These are phyloP conservation scores for Citrus cavaleriei DNA, from an alignment of 345 rosid genomes.

Conservation along the genomic window DNA sequence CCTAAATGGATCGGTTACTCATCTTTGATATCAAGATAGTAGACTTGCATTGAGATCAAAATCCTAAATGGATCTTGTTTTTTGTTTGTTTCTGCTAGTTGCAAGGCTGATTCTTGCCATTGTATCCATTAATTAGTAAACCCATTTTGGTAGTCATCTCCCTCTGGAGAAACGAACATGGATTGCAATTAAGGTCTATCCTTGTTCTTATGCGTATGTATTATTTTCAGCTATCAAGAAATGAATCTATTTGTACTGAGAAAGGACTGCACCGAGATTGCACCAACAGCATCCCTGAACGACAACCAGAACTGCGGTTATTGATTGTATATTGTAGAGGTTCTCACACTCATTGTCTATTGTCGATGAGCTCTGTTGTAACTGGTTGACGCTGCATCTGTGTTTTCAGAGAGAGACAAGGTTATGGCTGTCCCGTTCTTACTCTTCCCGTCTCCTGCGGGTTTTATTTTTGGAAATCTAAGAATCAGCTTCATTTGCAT, in stretches of 20 bases:
- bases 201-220: constrained; percentile 9
- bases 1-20: constrained; percentile 54
- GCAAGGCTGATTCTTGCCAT: not conserved
- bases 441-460: not conserved
- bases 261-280: not conserved
- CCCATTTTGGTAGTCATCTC: not conserved
- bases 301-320: too few relatives aligned
- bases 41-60: constrained; percentile 60
- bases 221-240: not conserved
- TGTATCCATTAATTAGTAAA: not conserved
- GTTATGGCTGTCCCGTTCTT: not conserved
- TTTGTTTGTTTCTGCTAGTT: not conserved
- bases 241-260: not conserved
- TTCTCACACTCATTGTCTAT: not conserved
- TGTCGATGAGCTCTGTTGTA: not conserved
- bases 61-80: constrained; percentile 33
- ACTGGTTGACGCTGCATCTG: not conserved
- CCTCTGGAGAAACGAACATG: constrained; percentile 9
- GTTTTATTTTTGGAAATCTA: not conserved
- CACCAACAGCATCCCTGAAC: not conserved
- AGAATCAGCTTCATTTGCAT: not conserved
- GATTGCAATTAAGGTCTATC: not conserved
- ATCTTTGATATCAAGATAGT: constrained; percentile 89
- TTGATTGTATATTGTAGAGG: not conserved
- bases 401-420: not conserved